Evolutionary conservation across 805 yeast species (phyloP).

Genomic region (Maudiozyma serrabonitensis): DNA sequence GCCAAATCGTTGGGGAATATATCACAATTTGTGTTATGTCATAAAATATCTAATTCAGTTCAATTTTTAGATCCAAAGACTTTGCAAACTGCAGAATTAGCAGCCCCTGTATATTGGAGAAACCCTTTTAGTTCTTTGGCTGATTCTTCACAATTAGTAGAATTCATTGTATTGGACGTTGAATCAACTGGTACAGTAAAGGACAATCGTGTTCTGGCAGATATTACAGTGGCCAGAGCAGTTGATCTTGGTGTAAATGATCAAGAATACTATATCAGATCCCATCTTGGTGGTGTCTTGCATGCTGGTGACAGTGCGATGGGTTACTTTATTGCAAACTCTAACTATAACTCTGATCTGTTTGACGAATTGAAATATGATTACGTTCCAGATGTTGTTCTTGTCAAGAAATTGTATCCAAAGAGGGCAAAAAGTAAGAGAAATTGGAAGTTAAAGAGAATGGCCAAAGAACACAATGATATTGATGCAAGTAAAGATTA

Average conservation of each 20-base stretch:
- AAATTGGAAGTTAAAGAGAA: slow-evolving; percentile 90
- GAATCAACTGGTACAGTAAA: slow-evolving; percentile 76
- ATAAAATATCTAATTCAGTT: slow-evolving; percentile 68
- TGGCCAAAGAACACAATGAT: slow-evolving; percentile 92
- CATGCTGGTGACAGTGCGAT: slow-evolving; percentile 96
- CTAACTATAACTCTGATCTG: slow-evolving; percentile 81
- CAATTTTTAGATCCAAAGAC: slow-evolving; percentile 84
- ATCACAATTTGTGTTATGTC: slow-evolving; percentile 72
- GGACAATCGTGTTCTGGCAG: slow-evolving; percentile 79
- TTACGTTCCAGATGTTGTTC: slow-evolving; percentile 74
- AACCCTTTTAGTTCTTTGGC: slow-evolving; percentile 68
- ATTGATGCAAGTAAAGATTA: slow-evolving; percentile 59
- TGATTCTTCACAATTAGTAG: slow-evolving; percentile 66
- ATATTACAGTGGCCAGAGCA: slow-evolving; percentile 86
- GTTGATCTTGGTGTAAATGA: slow-evolving; percentile 83
- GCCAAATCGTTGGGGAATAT: slow-evolving; percentile 80
- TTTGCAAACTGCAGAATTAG: slow-evolving; percentile 66
- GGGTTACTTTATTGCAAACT: slow-evolving; percentile 79
- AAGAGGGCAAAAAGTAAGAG: slow-evolving; percentile 63
- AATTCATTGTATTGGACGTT: slow-evolving; percentile 84
- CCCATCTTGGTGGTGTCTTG: slow-evolving; percentile 87
- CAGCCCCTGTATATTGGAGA: slow-evolving; percentile 71
- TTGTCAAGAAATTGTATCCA: slow-evolving; percentile 81
- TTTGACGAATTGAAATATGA: slow-evolving; percentile 61
- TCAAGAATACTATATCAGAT: slow-evolving; percentile 68